Evolutionary conservation across 148 eudicot genomes (phyloP), one percentile per base, ranked within the genome.

Genomic region (Spergularia bocconei): DNA sequence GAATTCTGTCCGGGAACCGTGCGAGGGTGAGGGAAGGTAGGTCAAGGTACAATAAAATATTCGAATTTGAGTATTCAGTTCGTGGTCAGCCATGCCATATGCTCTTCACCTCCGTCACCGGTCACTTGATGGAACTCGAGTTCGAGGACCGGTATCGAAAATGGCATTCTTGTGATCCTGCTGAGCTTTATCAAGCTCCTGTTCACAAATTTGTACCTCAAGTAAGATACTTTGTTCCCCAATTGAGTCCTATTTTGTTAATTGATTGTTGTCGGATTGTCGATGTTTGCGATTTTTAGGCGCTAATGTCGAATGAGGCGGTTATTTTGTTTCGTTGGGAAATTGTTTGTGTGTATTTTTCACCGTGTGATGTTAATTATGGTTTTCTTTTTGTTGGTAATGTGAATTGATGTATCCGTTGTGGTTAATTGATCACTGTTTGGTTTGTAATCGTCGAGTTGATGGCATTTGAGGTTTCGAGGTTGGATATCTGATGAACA

Each of bases 161-260:
- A 75, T 95, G 98, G 98, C 84, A 92, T 58, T 92, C 96, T 3
- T 95, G 97, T 82, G 96, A 95, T 79, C 98, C 98, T 38, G 78
- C 79, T 68, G 87, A 89, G 16, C 91, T 95, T 72, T 95, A 89
- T 71, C 82, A 86, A 4, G 97, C 92, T 12, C 92, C 98, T 10
- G 88, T 95, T 69, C 80, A 61, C 11, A 95, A 92, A 77, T 63
- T 54, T 63, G 94, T 92, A 19, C 94, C 97, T 23, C 75, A 92
- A 87, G 96, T 91, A 58, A 25, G 62, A 9, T 7, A 3, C 11
- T 52, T 53, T 69, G 59, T 7, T 25, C 21, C 13, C 0, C 0
- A 48, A 11, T 13, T 12, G 21, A 33, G 4, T 6, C 17, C 14
- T 17, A 0, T 63, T 63, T 63, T 0, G 25, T 41, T 11, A 0